A percentile compares a stretch with the other conserved stretches of the same genome.
phyloP scores from a whole-genome alignment of 73 alveolate species.

The Paramecium primaurelia region DNA sequence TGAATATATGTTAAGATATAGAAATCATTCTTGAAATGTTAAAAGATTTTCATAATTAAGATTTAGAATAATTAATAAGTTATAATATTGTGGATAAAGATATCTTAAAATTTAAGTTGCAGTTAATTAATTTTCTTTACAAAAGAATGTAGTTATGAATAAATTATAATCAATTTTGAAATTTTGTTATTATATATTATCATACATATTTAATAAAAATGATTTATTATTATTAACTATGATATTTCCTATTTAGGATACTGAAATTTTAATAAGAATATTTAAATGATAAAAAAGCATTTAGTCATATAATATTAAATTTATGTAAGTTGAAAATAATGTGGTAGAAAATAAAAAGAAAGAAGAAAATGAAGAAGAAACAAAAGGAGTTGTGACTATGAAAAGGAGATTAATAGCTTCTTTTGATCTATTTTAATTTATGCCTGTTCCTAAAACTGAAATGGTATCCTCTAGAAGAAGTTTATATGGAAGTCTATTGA shows the following conservation, averaged over 20 bases:
- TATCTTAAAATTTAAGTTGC: background rate
- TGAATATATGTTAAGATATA: background rate
- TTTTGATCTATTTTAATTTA: slow-evolving; percentile 45
- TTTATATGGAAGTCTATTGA: slow-evolving; percentile 20
- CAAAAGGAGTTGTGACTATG: background rate
- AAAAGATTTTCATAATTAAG: background rate
- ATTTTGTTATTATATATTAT: background rate
- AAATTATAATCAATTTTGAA: background rate
- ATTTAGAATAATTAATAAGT: background rate
- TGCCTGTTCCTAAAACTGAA: slow-evolving; percentile 64
- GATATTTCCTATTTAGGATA: background rate
- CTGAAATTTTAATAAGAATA: background rate
- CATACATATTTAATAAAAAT: background rate
- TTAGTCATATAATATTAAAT: background rate
- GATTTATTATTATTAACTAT: background rate
- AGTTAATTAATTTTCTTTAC: background rate
- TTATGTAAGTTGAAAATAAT: background rate
- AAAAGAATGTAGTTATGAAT: background rate
- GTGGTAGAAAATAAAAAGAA: background rate
- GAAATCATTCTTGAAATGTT: background rate
- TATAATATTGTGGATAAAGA: background rate
- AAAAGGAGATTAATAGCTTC: background rate
- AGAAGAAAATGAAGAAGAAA: background rate
- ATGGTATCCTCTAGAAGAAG: slow-evolving; percentile 51
- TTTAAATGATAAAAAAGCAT: background rate